Evolutionary conservation across 2,329 filamentous ascomycete genomes (phyloP).

Genomic region (Arthrocladium fulminans): DNA sequence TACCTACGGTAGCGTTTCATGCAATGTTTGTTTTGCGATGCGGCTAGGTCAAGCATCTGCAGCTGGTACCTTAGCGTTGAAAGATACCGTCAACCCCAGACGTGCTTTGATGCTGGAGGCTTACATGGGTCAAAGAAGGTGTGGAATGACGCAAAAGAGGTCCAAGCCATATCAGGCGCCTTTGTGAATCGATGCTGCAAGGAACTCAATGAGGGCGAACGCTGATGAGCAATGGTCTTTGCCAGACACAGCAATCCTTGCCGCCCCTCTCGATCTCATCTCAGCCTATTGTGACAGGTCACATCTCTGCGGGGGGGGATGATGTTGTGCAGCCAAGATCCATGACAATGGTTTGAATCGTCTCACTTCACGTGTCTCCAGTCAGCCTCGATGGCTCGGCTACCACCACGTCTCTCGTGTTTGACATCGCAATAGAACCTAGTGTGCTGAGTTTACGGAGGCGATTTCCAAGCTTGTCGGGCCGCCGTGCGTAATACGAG

Average conservation of each 20-base stretch:
- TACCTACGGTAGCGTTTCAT: too few species aligned
- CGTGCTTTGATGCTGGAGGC: neutral
- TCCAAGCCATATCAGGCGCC: too few species aligned
- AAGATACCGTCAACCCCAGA: too few species aligned
- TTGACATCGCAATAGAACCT: neutral
- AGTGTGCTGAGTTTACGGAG: neutral
- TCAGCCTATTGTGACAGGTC: slow-evolving; percentile 11
- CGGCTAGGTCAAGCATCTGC: neutral
- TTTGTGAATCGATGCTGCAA: neutral
- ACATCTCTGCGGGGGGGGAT: neutral
- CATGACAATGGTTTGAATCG: neutral
- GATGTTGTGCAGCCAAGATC: slow-evolving; percentile 2
- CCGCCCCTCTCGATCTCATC: neutral
- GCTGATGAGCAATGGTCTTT: neutral
- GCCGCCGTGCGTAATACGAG: neutral
- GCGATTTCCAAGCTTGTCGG: too few species aligned
- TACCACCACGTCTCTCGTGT: neutral
- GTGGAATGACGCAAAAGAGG: too few species aligned
- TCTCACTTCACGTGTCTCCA: neutral
- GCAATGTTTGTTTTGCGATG: too few species aligned
- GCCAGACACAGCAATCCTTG: neutral
- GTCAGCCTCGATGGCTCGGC: neutral
- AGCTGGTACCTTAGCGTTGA: too few species aligned
- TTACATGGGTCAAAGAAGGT: too few species aligned
- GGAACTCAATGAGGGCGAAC: neutral